Base-by-base conservation (phyloP, 306 rosid genomes). In the Pyrus bretschneideri region DNA sequence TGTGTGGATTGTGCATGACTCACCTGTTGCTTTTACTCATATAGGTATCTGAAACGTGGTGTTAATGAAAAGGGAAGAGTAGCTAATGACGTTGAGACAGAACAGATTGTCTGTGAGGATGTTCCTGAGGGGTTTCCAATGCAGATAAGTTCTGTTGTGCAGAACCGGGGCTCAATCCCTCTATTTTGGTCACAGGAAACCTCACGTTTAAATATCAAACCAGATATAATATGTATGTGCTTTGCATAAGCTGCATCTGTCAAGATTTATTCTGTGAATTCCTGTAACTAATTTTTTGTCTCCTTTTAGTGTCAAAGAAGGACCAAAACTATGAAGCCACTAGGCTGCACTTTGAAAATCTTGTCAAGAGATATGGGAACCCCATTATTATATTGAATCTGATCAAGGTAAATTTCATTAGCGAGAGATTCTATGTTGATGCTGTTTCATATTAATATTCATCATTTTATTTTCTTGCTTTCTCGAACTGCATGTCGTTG, bases 41-140 rank as follows among this genome's bases (percentile, higher is more conserved):
- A 79, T 85, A 95, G 99, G 84, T 95, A 95, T 86, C 82, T 95
- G 78, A 95, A 95, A 89, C 91, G 99, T 54, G 99, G 99, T 80
- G 96, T 95, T 65, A 95, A 95, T 84, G 97, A 90, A 67, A 86
- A 89, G 76, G 99, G 99, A 45, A 88, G 97, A 85, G 99, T 95
- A 80, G 99, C 99, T 62, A 95, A 95, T 86, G 99, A 95, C 55
- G 99, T 95, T 58, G 99, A 95, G 92, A 95, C 99, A 27, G 99
- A 95, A 82, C 99, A 95, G 64, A 92, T 95, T 70, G 86, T 95
- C 44, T 90, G 85, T 82, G 86, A 87, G 81, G 96, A 90, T 83
- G 87, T 86, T 77, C 80, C 81, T 44, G 82, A 85, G 72, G 97
- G 96, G 79, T 69, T 74, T 78, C 90, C 97, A 2, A 45, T 80